These are phyloP conservation scores for Colletotrichum coccodes DNA, from an alignment of 2,329 filamentous ascomycete genomes.

Conservation along the genomic window DNA sequence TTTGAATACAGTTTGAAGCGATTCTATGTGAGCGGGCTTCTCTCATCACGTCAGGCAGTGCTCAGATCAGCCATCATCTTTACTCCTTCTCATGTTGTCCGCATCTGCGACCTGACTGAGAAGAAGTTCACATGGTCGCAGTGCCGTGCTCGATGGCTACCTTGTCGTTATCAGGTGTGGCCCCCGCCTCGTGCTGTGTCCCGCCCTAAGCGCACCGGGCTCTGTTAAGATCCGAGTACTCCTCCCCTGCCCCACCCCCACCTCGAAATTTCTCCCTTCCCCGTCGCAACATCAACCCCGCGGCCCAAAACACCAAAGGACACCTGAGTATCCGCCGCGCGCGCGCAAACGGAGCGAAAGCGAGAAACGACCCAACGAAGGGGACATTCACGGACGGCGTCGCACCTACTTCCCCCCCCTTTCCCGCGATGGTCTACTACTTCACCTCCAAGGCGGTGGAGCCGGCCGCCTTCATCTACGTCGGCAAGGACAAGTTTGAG, in stretches of 20 bases:
- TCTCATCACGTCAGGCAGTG: not conserved
- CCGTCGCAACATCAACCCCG: not conserved
- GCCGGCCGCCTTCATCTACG: constrained; percentile 89
- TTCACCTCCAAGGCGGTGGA: constrained; percentile 88
- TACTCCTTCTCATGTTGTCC: not conserved
- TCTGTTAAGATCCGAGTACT: not conserved
- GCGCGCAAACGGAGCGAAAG: not conserved
- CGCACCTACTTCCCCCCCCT: not conserved
- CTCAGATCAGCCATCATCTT: not conserved
- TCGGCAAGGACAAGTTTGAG: constrained; percentile 99
- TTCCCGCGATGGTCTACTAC: constrained; percentile 85
- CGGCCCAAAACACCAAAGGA: not conserved
- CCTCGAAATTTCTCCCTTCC: constrained; percentile 32
- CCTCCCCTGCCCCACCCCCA: constrained; percentile 3
- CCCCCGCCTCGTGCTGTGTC: too few relatives aligned
- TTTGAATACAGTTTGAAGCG: not conserved
- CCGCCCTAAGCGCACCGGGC: rapidly evolving
- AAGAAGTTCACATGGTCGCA: not conserved
- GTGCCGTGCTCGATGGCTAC: not conserved
- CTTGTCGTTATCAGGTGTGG: too few relatives aligned
- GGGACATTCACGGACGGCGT: not conserved
- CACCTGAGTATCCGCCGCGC: not conserved
- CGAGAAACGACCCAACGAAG: not conserved
- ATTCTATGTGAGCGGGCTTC: too few relatives aligned
- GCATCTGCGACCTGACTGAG: not conserved